Base-by-base conservation (phyloP, 202 grass and related monocot genomes). In the Brachypodium distachyon region DNA sequence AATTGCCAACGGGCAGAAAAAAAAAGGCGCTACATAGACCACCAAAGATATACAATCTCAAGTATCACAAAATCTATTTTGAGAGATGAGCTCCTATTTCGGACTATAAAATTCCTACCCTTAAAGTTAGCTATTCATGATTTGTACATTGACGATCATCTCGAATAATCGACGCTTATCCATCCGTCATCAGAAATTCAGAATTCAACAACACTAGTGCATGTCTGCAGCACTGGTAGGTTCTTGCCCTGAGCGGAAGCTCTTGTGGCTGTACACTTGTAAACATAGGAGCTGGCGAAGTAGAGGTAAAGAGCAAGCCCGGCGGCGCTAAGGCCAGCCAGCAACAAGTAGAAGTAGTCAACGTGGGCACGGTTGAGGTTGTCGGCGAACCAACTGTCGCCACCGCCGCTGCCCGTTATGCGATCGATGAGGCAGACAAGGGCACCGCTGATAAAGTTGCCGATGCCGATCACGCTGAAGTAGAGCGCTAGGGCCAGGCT, bases 311-410 rank as follows among this genome's bases (percentile, higher is more conserved):
- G 41, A 16, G 16, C 37, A 2, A 90, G 70, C 48, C 85, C 77
- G 0, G 29, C 1, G 23, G 61, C 77, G 39, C 77, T 89, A 4
- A 93, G 21, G 2, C 48, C 81, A 6, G 84, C 81, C 12, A 93
- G 90, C 31, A 93, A 77, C 77, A 87, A 85, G 23, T 82, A 93
- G 81, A 89, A 93, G 70, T 90, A 90, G 83, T 90, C 81, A 22
- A 93, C 81, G 82, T 87, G 84, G 17, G 77, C 90, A 4, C 67
- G 69, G 66, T 90, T 87, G 2, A 90, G 44, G 55, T 93, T 90
- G 60, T 85, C 68, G 13, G 68, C 67, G 65, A 93, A 90, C 90
- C 87, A 93, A 26, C 90, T 79, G 19, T 82, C 67, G 4, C 73
- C 49, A 34, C 14, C 54, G 32, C 1, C 5, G 0, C 22, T 23